Percentiles rank a stretch among this genome's conserved stretches.
These are phyloP conservation scores for Pugionium dolabratum DNA, from an alignment of 345 rosid genomes.

Conservation along the genomic window DNA sequence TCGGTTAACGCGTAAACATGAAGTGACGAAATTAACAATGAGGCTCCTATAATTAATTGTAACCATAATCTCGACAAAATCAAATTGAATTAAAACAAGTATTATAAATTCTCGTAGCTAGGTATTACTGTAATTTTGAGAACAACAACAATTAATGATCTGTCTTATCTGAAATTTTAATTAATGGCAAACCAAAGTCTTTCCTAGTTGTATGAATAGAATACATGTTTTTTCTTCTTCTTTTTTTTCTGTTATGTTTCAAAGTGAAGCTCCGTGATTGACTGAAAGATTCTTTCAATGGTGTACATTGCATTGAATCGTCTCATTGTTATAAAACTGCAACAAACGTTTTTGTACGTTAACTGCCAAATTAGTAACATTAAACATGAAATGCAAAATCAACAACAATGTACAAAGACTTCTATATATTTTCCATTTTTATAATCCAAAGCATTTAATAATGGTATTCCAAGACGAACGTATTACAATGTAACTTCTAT, in stretches of 20 bases:
- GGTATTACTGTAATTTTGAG: conserved; percentile 6
- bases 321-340: neutral
- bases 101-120: neutral
- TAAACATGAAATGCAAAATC: neutral
- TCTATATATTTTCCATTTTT: neutral
- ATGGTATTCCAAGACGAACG: neutral
- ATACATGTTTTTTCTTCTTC: conserved; percentile 4
- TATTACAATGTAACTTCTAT: neutral
- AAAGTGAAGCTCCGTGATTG: neutral
- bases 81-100: neutral
- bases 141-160: conserved; percentile 21
- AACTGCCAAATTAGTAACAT: neutral
- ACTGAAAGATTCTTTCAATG: neutral
- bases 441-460: neutral
- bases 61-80: conserved; percentile 7
- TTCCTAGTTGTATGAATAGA: neutral
- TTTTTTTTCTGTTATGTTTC: neutral
- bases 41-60: neutral
- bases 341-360: neutral
- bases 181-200: neutral
- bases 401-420: neutral
- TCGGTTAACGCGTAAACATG: neutral
- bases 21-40: neutral
- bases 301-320: neutral
- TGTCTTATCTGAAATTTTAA: neutral